These are phyloP conservation scores for Tilletia walkeri DNA, from an alignment of 1,284 basidiomycete genomes.

Conservation along the genomic window DNA sequence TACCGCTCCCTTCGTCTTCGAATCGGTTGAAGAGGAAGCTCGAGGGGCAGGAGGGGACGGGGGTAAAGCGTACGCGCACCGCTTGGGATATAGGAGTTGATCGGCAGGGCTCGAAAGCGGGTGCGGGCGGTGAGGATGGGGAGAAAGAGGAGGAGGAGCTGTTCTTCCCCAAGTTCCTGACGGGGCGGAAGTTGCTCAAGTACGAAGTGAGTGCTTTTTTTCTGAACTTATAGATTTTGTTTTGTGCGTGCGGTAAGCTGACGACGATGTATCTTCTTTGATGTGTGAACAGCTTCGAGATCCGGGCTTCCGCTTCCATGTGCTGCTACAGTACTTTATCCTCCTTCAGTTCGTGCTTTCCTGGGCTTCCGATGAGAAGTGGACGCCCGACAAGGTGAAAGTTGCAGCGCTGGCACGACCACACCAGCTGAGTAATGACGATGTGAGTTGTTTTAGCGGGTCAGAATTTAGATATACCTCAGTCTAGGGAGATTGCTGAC, in stretches of 20 bases:
- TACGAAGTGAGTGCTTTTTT: slow-evolving; percentile 62
- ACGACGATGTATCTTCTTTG: neutral
- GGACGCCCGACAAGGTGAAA: slow-evolving; percentile 59
- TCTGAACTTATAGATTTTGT: neutral
- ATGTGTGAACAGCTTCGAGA: slow-evolving; percentile 64
- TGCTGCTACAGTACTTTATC: slow-evolving; percentile 80
- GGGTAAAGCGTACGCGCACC: slow-evolving; percentile 55
- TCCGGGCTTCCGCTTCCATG: slow-evolving; percentile 83
- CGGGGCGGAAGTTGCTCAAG: slow-evolving; percentile 77
- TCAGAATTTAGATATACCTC: neutral
- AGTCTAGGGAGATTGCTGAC: neutral
- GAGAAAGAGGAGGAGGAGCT: slow-evolving; percentile 58
- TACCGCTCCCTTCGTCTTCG: slow-evolving; percentile 24
- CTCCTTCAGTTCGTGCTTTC: slow-evolving; percentile 74
- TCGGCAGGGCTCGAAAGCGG: too few species aligned
- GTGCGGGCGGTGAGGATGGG: too few species aligned
- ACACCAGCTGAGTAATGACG: slow-evolving; percentile 36
- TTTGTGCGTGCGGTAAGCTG: too few species aligned
- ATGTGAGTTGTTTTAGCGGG: slow-evolving; percentile 28
- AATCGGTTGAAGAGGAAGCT: slow-evolving; percentile 3
- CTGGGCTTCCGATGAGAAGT: slow-evolving; percentile 62
- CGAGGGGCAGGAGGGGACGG: slow-evolving; percentile 64
- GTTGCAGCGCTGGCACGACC: slow-evolving; percentile 28
- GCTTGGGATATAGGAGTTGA: too few species aligned
- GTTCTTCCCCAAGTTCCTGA: slow-evolving; percentile 88